Evolutionary conservation across 345 rosid genomes (phyloP), one percentile per base, ranked within the genome.

Genomic region (Syzygium oleosum): DNA sequence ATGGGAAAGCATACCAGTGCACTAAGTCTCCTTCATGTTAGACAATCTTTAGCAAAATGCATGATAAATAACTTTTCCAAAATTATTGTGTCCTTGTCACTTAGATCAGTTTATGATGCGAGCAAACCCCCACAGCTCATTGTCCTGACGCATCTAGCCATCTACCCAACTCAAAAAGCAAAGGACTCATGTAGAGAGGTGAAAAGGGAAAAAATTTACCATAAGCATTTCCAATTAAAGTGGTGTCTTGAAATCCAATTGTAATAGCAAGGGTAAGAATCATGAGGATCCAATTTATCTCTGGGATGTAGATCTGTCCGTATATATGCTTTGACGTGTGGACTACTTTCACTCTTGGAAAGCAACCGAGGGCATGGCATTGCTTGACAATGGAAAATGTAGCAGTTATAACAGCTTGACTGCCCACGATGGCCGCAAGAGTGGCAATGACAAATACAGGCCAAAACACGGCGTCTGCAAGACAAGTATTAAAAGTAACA

Each of bases 211-310:
- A 31, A 46, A 85, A 85, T 91, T 91, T 91, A 97, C 99, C 99
- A 51, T 97, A 97, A 89, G 99, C 99, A 94, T 97, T 95, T 92
- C 98, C 99, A 83, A 96, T 95, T 85, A 91, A 90, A 88, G 94
- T 94, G 87, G 97, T 95, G 91, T 95, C 95, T 85, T 8, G 95
- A 88, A 97, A 95, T 88, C 98, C 99, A 85, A 96, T 73, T 86
- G 99, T 92, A 90, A 96, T 78, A 79, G 97, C 93, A 91, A 97
- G 98, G 53, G 99, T 96, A 51, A 97, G 93, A 89, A 95, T 89
- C 99, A 97, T 96, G 88, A 97, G 95, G 90, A 96, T 96, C 99
- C 99, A 97, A 91, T 97, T 97, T 88, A 97, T 97, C 90, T 96
- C 97, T 9, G 99, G 98, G 93, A 97, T 95, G 90, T 97, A 97